phyloP scores from a whole-genome alignment of 345 rosid species.

The Salix exigua region DNA sequence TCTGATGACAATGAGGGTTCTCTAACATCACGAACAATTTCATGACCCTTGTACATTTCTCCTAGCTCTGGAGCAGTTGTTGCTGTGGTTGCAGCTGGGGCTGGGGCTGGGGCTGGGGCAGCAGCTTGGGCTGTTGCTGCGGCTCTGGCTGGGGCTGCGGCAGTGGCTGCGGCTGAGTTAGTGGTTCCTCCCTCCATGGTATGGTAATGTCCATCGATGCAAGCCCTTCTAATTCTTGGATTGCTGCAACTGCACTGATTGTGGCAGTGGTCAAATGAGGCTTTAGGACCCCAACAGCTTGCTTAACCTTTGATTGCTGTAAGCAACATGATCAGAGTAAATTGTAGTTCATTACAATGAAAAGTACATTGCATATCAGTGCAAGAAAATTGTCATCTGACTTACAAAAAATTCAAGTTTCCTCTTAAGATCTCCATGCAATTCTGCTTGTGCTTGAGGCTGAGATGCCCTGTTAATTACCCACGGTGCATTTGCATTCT shows the following conservation, averaged over 20 bases:
- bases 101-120: not conserved
- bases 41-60: not conserved
- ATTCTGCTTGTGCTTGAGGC: conserved; percentile 19
- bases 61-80: conserved; percentile 9
- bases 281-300: conserved; percentile 42
- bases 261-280: conserved; percentile 37
- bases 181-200: conserved; percentile 29
- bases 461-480: conserved; percentile 17
- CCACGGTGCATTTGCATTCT: conserved; percentile 14
- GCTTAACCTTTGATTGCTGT: conserved; percentile 63
- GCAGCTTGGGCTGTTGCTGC: not conserved
- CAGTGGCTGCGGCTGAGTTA: not conserved
- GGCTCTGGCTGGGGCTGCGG: not conserved
- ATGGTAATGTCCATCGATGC: conserved; percentile 38
- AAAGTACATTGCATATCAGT: not conserved
- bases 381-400: not conserved
- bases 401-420: conserved; percentile 65
- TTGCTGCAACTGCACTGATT: conserved; percentile 37
- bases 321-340: conserved; percentile 9
- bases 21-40: not conserved
- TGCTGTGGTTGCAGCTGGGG: not conserved
- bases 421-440: conserved; percentile 48
- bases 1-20: conserved; percentile 8
- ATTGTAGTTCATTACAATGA: not conserved
- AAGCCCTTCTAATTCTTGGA: conserved; percentile 63